Evolutionary conservation across 106 monocot genomes (phyloP), one percentile per base, ranked within the genome.

Genomic region (Iris macrosiphon): DNA sequence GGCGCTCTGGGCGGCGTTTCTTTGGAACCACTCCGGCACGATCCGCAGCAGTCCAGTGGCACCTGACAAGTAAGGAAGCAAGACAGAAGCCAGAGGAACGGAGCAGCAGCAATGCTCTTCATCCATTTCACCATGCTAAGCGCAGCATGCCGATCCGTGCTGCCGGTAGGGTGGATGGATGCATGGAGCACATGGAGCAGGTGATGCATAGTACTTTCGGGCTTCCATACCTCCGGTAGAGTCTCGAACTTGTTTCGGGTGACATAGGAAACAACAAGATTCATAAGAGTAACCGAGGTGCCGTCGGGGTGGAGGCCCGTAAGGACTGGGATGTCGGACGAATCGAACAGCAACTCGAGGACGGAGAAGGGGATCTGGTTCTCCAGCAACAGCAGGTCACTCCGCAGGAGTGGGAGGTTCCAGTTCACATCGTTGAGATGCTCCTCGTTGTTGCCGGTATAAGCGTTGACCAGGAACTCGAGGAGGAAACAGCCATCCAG

Each of bases 371-470:
- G 49, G 49, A 49, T 49, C 24, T 49, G 21, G 6, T 49, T 49
- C 24, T 49, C 49, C 2, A 76, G 31, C 23, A 69, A 40, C 33
- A 69, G 44, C 6, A 76, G 49, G 9, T 76, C 75, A 14, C 17
- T 32, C 19, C 2, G 16, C 1, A 54, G 9, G 17, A 31, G 4
- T 14, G 54, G 32, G 15, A 54, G 15, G 10, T 32, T 54, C 29
- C 11, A 16, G 24, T 1, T 49, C 8, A 49, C 27, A 15, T 9
- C 8, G 27, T 15, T 49, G 10, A 26, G 7, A 8, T 49, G 49
- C 4, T 19, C 19, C 18, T 49, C n/a, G n/a, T n/a, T n/a, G n/a
- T n/a, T n/a, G n/a, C n/a, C n/a, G n/a, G n/a, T n/a, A n/a, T n/a
- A n/a, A n/a, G n/a, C n/a, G n/a, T 49, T 49, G 7, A 49, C 4